phyloP scores from a whole-genome alignment of 805 yeast species.

The Kuraishia ogatae region DNA sequence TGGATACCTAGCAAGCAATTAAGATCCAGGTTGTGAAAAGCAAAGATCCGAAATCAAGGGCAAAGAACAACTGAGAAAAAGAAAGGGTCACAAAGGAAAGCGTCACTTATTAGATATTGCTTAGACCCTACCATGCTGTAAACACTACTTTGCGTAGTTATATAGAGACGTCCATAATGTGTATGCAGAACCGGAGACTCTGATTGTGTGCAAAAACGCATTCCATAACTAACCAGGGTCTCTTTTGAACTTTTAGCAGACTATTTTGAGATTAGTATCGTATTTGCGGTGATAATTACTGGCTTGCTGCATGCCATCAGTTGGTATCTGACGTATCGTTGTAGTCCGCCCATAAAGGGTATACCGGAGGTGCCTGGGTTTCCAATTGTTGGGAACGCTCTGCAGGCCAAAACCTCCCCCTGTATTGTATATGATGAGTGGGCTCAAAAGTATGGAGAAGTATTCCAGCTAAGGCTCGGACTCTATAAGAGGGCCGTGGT shows the following conservation, averaged over 20 bases:
- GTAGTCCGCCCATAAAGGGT: slow-evolving; percentile 19
- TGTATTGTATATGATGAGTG: slow-evolving; percentile 38
- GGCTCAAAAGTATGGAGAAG: slow-evolving; percentile 31
- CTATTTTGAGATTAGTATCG: neutral
- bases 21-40: too few relatives aligned
- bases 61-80: too few relatives aligned
- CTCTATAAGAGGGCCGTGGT: slow-evolving; percentile 40
- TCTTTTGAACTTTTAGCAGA: neutral
- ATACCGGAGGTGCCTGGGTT: slow-evolving; percentile 34
- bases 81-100: too few relatives aligned
- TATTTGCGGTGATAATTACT: neutral
- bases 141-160: neutral
- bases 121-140: neutral
- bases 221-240: neutral
- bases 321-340: neutral
- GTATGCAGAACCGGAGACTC: neutral
- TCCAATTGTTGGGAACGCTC: slow-evolving; percentile 45
- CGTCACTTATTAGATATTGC: neutral
- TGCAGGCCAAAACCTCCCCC: slow-evolving; percentile 38
- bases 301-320: neutral
- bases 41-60: too few relatives aligned
- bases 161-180: neutral
- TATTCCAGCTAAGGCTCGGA: slow-evolving; percentile 62
- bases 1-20: too few relatives aligned
- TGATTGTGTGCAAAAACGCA: neutral